These are phyloP conservation scores for Hippophae tibetana DNA, from an alignment of 306 rosid species.

Conservation along the genomic window DNA sequence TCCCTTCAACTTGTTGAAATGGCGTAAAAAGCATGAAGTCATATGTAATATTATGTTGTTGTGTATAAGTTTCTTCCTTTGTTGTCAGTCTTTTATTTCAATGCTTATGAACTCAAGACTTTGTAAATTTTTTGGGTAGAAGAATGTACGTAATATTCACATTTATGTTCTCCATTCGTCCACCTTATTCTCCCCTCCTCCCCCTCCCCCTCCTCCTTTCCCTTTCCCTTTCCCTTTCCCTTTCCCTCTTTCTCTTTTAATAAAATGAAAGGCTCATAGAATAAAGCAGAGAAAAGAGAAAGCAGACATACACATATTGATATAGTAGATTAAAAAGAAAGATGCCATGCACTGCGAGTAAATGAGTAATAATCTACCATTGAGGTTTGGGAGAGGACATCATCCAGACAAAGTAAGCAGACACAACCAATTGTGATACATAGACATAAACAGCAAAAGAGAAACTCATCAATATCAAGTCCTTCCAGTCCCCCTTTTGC, in stretches of 20 bases:
- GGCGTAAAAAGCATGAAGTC: too few species aligned
- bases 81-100: background rate
- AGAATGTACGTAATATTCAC: background rate
- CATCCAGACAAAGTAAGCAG: conserved; percentile 67
- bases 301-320: too few species aligned
- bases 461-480: conserved; percentile 63
- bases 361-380: conserved; percentile 30
- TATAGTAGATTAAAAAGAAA: background rate
- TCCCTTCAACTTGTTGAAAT: too few species aligned
- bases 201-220: too few species aligned
- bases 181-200: background rate
- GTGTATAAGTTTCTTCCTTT: conserved; percentile 17
- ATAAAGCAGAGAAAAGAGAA: too few species aligned
- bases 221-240: too few species aligned
- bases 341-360: background rate
- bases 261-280: too few species aligned
- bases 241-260: too few species aligned
- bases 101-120: background rate
- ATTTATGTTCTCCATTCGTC: too few species aligned
- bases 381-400: conserved; percentile 37
- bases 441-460: conserved; percentile 87
- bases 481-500: conserved; percentile 84
- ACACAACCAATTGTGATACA: conserved; percentile 58
- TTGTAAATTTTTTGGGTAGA: conserved; percentile 6
- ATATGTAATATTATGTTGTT: background rate